phyloP scores from a whole-genome alignment of 139 green algal genomes.

The Coccomyxa sp. region DNA sequence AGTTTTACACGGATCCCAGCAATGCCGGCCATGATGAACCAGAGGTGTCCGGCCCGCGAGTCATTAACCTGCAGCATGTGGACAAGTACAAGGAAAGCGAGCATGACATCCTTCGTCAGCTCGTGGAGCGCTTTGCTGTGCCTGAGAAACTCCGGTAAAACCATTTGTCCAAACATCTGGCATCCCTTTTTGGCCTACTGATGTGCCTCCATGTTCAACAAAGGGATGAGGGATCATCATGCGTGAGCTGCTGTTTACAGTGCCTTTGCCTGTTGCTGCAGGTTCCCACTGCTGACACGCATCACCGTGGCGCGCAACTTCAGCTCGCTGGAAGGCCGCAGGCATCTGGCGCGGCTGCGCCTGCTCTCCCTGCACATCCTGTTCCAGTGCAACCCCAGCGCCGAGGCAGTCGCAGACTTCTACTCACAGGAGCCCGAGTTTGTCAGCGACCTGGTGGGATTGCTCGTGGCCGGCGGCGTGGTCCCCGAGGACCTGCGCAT shows the following conservation, averaged over 20 bases:
- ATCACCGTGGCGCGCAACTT: constrained; percentile 57
- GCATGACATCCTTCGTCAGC: constrained; percentile 50
- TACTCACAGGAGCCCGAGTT: constrained; percentile 61
- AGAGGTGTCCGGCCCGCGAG: constrained; percentile 12
- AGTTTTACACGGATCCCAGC: constrained; percentile 53
- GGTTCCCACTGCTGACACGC: constrained; percentile 63
- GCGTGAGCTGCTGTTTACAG: background rate
- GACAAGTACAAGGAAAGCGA: constrained; percentile 43
- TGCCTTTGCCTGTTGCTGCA: constrained; percentile 21
- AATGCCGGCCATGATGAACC: too few relatives aligned
- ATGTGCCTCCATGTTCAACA: background rate
- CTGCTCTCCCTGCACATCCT: constrained; percentile 78
- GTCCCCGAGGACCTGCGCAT: constrained; percentile 67
- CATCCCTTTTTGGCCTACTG: too few relatives aligned
- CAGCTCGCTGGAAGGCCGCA: constrained; percentile 46
- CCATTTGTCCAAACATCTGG: too few relatives aligned
- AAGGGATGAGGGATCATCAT: background rate
- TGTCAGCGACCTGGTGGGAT: background rate
- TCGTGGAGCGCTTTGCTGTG: constrained; percentile 63
- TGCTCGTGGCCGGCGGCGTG: constrained; percentile 18
- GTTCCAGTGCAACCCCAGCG: constrained; percentile 58
- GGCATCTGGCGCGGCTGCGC: constrained; percentile 49
- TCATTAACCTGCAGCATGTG: constrained; percentile 49
- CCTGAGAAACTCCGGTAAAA: constrained; percentile 51
- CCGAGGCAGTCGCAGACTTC: constrained; percentile 64